phyloP scores from a whole-genome alignment of 129 eudicot genomes.

The Erigeron canadensis region DNA sequence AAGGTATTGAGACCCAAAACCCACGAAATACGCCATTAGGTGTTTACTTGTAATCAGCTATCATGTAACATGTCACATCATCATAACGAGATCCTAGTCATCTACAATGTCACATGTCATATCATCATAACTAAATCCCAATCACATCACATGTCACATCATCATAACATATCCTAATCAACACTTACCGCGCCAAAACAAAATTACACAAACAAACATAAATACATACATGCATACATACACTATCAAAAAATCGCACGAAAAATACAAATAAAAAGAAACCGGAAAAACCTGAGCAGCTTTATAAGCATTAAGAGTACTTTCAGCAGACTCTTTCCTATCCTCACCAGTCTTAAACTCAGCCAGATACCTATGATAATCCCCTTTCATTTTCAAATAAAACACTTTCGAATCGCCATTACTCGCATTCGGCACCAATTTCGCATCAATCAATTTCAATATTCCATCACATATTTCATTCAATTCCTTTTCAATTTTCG shows the following conservation, averaged over 20 bases:
- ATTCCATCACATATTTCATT: constrained; percentile 62
- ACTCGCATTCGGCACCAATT: constrained; percentile 54
- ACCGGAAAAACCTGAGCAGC: constrained; percentile 63
- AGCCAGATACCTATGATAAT: constrained; percentile 76
- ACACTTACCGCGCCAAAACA: too few species aligned
- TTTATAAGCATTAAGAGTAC: constrained; percentile 73
- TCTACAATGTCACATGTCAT: too few species aligned
- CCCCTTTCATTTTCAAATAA: constrained; percentile 81
- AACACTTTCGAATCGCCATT: constrained; percentile 70
- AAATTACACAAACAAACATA: not conserved
- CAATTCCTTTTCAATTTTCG: constrained; percentile 68
- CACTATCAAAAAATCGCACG: not conserved
- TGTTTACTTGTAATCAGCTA: too few species aligned
- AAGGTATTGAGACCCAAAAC: too few species aligned
- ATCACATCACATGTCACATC: too few species aligned
- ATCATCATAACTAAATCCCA: too few species aligned
- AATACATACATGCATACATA: not conserved
- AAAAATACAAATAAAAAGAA: too few species aligned
- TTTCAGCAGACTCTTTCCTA: constrained; percentile 82
- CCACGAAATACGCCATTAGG: too few species aligned
- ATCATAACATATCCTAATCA: too few species aligned
- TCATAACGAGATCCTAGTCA: too few species aligned
- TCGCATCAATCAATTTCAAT: constrained; percentile 51
- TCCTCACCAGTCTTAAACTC: constrained; percentile 71
- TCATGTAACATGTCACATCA: too few species aligned